Base-by-base conservation (phyloP, 345 rosid species). In the Aurinia saxatilis region DNA sequence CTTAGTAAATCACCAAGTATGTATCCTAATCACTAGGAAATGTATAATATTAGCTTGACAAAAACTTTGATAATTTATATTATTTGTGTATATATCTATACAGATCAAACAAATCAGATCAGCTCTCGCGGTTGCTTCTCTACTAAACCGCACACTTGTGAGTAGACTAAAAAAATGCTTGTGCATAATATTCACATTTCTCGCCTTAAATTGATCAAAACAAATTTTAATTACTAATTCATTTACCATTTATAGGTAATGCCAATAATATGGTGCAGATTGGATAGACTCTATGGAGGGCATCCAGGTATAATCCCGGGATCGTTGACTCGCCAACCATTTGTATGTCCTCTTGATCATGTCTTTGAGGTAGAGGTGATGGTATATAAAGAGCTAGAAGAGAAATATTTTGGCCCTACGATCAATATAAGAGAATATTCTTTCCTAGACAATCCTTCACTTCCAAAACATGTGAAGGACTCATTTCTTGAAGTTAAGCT, bases 181-280 rank as follows among this genome's bases (percentile, higher is more conserved):
- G 62, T 42, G 48, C 53, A 41, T 34, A 42, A 9, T 16, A 39
- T 30, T 49, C 39, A 27, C 0, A 27, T 27, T 27, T 27, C 31
- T 27, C 31, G 3, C 5, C 5, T 27, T 27, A 27, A 27, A 27
- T 4, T 27, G 31, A 5, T 27, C 5, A 23, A 23, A 27, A 27
- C 1, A 27, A 27, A 27, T 27, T 1, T 27, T 27, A 6, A 27
- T 55, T 61, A 55, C 6, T 2, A 23, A 46, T 37, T 27, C 18
- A 53, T 66, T 8, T 62, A 15, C 50, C 2, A 63, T 48, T 73
- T 68, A 71, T 76, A 93, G 99, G 87, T 93, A 51, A 82, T 93
- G 92, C 99, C 99, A 65, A 95, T 95, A 8, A 51, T 93, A 52
- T 93, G 99, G 99, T 93, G 99, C 81, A 87, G 96, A 80, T 67